Conservation (phyloP, 2,329 filamentous ascomycete species). For the Anisogramma anomala region DNA sequence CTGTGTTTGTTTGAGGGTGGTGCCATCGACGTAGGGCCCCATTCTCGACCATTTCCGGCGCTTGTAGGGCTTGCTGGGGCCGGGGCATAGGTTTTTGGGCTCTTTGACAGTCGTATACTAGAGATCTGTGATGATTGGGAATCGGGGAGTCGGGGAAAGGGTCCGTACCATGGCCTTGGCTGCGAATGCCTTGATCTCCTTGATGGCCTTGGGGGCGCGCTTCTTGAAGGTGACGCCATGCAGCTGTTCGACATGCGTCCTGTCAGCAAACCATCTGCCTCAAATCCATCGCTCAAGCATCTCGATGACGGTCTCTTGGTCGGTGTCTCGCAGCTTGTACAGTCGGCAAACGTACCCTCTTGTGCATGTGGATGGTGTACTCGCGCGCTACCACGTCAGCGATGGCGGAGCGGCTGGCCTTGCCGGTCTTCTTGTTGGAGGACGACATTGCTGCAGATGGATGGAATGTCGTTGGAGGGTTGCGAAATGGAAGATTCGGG, state of each 20-base stretch:
- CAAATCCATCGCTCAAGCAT: slow-evolving; percentile 22
- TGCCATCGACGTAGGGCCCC: background rate
- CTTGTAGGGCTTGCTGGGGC: no score
- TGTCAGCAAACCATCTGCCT: slow-evolving; percentile 24
- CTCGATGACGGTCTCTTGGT: slow-evolving; percentile 6
- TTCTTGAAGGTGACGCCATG: slow-evolving; percentile 99
- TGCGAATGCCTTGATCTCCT: slow-evolving; percentile 97
- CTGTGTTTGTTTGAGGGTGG: background rate
- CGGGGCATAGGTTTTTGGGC: no score
- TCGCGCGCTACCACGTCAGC: slow-evolving; percentile 98
- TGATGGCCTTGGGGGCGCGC: slow-evolving; percentile 94
- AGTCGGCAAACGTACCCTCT: slow-evolving; percentile 64
- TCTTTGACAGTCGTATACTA: no score
- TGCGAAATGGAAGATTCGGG: background rate
- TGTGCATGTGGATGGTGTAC: slow-evolving; percentile 99
- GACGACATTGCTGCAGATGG: slow-evolving; percentile 49
- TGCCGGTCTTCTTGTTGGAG: slow-evolving; percentile 58
- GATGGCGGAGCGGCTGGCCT: slow-evolving; percentile 77
- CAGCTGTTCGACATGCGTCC: slow-evolving; percentile 49
- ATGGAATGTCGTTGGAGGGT: slow-evolving; percentile 19
- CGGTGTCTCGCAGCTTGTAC: background rate
- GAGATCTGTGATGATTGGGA: background rate
- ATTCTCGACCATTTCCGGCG: no score
- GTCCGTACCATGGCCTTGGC: slow-evolving; percentile 84
- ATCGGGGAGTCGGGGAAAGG: slow-evolving; percentile 9